Evolutionary conservation across 169 alveolate genomes (phyloP), one percentile per base, ranked within the genome.

Genomic region (Eimeria sp.): DNA sequence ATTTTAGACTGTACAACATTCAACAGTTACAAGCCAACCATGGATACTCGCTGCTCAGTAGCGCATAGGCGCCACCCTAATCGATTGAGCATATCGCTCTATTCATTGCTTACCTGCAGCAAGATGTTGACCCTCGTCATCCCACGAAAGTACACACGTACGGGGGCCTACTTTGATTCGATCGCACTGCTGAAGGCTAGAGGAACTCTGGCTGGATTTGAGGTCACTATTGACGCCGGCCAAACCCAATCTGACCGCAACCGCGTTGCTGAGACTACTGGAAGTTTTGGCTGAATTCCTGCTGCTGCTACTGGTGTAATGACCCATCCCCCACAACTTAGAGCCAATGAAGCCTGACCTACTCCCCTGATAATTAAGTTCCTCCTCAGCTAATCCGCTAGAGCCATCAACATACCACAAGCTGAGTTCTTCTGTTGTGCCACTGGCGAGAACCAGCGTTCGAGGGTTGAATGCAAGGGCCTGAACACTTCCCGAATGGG

Each of bases 401-500:
- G 84, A 70, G 5, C 67, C 95, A 45, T 98, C 99, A 43, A 97
- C 97, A 72, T 96, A 94, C 99, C 99, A 98, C 58, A 98, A 89
- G 30, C 98, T 98, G 70, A 97, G 97, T 54, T 98, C 99, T 30
- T 83, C 87, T 34, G 97, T 94, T 27, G 98, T 95, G 25, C 98
- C 98, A 43, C 97, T 84, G 30, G 98, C 98, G 11, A 98, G 97
- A 89, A 95, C 95, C 76, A 95, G 96, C 45, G 97, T 97, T 14
- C 97, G 98, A 54, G 99, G 99, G 95, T 98, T 98, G 90, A 97
- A 98, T 10, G 98, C 96, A 20, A 98, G 97, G 91, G 97, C 95
- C 86, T 98, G 98, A 67, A 98, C 97, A 51, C 98, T 82, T 80
- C 97, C 96, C 89, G 91, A 95, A 92, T 97, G 98, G 73, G 94